Conservation (phyloP, 2,329 filamentous ascomycete species). For the Claviceps purpurea region DNA sequence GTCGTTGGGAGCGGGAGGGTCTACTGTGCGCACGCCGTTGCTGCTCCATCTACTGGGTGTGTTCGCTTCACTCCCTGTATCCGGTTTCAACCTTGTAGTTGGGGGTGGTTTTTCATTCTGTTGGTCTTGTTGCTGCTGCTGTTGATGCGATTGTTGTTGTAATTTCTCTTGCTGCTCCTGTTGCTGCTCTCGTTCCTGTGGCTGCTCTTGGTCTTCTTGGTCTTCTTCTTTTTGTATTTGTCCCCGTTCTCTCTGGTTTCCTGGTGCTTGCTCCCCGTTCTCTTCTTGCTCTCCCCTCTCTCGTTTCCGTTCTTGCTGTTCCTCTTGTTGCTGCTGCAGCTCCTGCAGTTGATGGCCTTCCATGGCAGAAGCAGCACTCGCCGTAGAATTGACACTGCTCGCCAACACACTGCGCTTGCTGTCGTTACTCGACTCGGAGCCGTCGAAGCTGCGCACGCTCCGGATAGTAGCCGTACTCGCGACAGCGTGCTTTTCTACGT, state of each 20-base stretch:
- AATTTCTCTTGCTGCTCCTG: neutral
- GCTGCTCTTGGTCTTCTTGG: neutral
- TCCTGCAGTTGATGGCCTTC: constrained; percentile 15
- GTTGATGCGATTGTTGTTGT: neutral
- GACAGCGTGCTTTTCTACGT: constrained; percentile 20
- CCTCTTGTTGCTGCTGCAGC: neutral
- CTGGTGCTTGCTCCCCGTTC: neutral
- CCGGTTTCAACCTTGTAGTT: constrained; percentile 23
- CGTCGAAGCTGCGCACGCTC: constrained; percentile 42
- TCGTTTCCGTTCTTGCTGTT: neutral
- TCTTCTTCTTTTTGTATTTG: neutral
- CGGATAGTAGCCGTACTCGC: constrained; percentile 36
- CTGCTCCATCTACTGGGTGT: constrained; percentile 19
- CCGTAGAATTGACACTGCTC: constrained; percentile 41
- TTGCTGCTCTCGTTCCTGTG: constrained; percentile 3
- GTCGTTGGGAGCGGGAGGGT: constrained; percentile 16
- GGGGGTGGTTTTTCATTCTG: constrained; percentile 19
- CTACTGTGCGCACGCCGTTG: constrained; percentile 18
- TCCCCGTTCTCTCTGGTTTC: constrained; percentile 10
- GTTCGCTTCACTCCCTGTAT: constrained; percentile 12
- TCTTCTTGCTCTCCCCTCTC: neutral
- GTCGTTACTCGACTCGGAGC: constrained; percentile 30
- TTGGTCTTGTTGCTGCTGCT: neutral
- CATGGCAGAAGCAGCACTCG: constrained; percentile 32
- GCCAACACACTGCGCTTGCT: constrained; percentile 39